These are phyloP conservation scores for Petunia hybrid DNA, from an alignment of 305 asterid genomes.

Conservation along the genomic window DNA sequence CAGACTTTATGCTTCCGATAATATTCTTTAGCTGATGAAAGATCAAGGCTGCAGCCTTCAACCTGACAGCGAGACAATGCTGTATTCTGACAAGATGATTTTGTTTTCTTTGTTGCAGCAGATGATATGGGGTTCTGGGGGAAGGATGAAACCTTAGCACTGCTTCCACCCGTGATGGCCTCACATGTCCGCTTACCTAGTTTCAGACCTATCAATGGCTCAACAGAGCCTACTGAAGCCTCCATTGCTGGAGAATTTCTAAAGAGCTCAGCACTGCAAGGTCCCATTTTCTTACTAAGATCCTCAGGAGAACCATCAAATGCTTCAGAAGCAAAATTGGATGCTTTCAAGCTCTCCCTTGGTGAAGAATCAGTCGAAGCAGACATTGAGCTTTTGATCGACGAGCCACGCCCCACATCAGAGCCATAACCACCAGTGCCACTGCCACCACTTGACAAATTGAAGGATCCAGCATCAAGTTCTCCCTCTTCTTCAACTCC, in stretches of 20 bases:
- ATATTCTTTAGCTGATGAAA: conserved; percentile 80
- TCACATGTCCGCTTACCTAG: conserved; percentile 81
- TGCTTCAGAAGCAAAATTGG: conserved; percentile 42
- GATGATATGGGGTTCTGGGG: conserved; percentile 33
- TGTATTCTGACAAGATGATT: conserved; percentile 49
- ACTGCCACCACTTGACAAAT: conserved; percentile 57
- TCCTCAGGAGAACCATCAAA: conserved; percentile 42
- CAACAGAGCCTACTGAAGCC: conserved; percentile 63
- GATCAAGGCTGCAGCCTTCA: conserved; percentile 82
- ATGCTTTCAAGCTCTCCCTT: conserved; percentile 44
- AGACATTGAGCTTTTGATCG: conserved; percentile 77
- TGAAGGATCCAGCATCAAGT: conserved; percentile 60
- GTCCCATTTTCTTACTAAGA: conserved; percentile 47
- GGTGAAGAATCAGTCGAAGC: conserved; percentile 77
- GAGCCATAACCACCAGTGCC: conserved; percentile 66
- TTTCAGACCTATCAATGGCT: conserved; percentile 71
- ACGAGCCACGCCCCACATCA: conserved; percentile 66
- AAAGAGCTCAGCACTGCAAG: conserved; percentile 46
- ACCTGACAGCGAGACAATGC: conserved; percentile 66
- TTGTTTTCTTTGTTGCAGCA: conserved; percentile 54
- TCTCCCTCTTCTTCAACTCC: conserved; percentile 70
- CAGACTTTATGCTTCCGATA: conserved; percentile 87
- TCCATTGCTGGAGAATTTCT: conserved; percentile 57
- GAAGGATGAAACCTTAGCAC: conserved; percentile 37
- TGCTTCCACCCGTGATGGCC: conserved; percentile 51